Conservation (phyloP, 1,139 yeast genomes). For the Debaryomyces robertsiae region DNA sequence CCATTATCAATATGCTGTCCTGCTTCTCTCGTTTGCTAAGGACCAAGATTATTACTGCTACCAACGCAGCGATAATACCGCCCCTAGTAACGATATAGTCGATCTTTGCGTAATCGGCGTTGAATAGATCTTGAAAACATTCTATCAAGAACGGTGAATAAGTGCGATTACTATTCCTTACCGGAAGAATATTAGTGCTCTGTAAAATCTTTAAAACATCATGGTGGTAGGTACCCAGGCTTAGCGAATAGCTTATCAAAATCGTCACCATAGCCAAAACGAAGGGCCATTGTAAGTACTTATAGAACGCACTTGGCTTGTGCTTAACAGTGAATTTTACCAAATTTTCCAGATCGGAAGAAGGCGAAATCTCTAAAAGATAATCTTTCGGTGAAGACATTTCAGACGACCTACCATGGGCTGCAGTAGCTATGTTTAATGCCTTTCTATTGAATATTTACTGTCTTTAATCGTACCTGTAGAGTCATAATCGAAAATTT, state of each 20-base stretch:
- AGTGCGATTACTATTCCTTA: not conserved
- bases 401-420: constrained; percentile 15
- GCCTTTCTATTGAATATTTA: too few relatives aligned
- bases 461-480: too few relatives aligned
- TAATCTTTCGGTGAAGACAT: constrained; percentile 40
- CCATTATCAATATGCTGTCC: constrained; percentile 39
- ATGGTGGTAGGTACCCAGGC: not conserved
- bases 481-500: not conserved
- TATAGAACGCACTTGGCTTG: constrained; percentile 2
- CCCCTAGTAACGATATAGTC: constrained; percentile 1
- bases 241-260: constrained; percentile 2
- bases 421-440: not conserved
- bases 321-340: constrained; percentile 19
- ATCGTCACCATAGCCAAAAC: constrained; percentile 1
- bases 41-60: constrained; percentile 15
- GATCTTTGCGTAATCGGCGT: not conserved
- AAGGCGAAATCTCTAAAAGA: constrained; percentile 32
- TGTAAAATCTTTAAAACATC: not conserved
- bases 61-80: constrained; percentile 6
- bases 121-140: constrained; percentile 3
- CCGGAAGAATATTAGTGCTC: not conserved
- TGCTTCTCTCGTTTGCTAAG: constrained; percentile 27
- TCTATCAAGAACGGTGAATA: not conserved
- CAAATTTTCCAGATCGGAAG: constrained; percentile 15
- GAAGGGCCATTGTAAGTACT: constrained; percentile 2